Conservation (phyloP, 1,284 basidiomycete species). For the Cutaneotrichosporon sp. region DNA sequence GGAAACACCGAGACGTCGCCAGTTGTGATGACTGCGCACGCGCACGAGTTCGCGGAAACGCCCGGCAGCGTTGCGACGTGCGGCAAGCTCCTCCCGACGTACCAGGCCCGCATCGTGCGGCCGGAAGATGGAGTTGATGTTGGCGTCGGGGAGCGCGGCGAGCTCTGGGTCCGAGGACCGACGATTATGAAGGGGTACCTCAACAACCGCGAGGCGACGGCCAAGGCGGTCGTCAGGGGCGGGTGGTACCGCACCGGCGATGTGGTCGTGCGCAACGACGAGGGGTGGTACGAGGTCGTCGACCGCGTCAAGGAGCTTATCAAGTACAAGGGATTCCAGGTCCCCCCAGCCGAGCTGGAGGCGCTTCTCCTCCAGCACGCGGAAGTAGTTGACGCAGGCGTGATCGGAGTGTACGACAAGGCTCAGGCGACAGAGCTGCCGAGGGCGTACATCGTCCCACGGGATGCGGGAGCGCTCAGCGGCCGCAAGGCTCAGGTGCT, state of each 20-base stretch:
- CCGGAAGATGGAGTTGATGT: constrained; percentile 47
- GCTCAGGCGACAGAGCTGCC: constrained; percentile 56
- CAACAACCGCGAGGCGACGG: constrained; percentile 63
- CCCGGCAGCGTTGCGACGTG: constrained; percentile 61
- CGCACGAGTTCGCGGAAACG: constrained; percentile 24
- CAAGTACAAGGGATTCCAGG: constrained; percentile 59
- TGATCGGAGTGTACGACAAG: constrained; percentile 61
- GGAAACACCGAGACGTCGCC: constrained; percentile 53
- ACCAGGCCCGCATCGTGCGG: constrained; percentile 67
- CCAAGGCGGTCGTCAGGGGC: constrained; percentile 52
- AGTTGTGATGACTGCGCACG: constrained; percentile 27
- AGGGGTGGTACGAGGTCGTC: constrained; percentile 54
- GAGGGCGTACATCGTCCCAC: constrained; percentile 48
- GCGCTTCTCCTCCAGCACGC: constrained; percentile 65
- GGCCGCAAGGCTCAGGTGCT: too few relatives aligned
- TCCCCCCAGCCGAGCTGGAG: constrained; percentile 81
- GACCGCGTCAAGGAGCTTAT: constrained; percentile 68
- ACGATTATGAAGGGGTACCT: constrained; percentile 69
- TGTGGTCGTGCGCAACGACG: constrained; percentile 58
- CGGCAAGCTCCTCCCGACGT: constrained; percentile 69
- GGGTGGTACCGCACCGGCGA: constrained; percentile 84
- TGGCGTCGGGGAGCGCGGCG: constrained; percentile 60
- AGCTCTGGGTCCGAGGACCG: constrained; percentile 73
- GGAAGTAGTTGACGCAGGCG: constrained; percentile 63
- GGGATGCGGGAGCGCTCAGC: constrained; percentile 49